phyloP scores from a whole-genome alignment of 2,329 filamentous ascomycete genomes.

The Nigrospora osmanthi region DNA sequence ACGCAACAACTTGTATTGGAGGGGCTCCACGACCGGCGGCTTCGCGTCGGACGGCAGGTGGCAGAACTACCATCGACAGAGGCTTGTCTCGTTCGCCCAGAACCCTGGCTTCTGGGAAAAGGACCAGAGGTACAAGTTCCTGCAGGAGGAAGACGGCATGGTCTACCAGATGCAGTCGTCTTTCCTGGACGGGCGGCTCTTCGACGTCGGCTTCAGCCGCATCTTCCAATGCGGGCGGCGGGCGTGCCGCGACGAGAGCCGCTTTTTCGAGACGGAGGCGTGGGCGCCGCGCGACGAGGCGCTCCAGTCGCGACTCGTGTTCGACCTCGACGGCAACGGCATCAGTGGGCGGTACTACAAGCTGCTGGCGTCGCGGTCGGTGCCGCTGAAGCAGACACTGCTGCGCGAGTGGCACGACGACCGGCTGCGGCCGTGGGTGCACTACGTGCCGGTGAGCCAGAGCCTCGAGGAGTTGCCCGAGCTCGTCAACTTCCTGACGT shows the following conservation, averaged over 20 bases:
- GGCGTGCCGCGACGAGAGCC: conserved; percentile 25
- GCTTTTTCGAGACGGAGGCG: conserved; percentile 19
- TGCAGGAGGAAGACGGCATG: conserved; percentile 6
- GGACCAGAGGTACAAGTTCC: not conserved
- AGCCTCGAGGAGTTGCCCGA: conserved; percentile 44
- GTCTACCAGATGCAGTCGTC: conserved; percentile 25
- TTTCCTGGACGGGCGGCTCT: conserved; percentile 29
- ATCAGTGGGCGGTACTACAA: conserved; percentile 46
- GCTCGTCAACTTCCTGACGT: conserved; percentile 36
- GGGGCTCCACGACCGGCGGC: conserved; percentile 46
- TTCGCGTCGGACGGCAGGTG: conserved; percentile 26
- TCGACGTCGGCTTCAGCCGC: conserved; percentile 35
- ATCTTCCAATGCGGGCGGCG: conserved; percentile 34
- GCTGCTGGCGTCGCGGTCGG: conserved; percentile 36
- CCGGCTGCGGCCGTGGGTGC: conserved; percentile 45
- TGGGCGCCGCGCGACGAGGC: conserved; percentile 27
- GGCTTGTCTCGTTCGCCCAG: conserved; percentile 30
- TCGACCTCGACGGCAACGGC: conserved; percentile 50
- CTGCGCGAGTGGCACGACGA: conserved; percentile 53
- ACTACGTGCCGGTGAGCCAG: conserved; percentile 46
- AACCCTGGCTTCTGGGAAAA: conserved; percentile 7
- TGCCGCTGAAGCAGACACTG: conserved; percentile 43
- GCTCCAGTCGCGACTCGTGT: conserved; percentile 29
- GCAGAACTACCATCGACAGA: conserved; percentile 37
- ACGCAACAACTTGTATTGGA: conserved; percentile 45